Conservation (phyloP, 176 grass and related monocot genomes). For the Juncus effusus region DNA sequence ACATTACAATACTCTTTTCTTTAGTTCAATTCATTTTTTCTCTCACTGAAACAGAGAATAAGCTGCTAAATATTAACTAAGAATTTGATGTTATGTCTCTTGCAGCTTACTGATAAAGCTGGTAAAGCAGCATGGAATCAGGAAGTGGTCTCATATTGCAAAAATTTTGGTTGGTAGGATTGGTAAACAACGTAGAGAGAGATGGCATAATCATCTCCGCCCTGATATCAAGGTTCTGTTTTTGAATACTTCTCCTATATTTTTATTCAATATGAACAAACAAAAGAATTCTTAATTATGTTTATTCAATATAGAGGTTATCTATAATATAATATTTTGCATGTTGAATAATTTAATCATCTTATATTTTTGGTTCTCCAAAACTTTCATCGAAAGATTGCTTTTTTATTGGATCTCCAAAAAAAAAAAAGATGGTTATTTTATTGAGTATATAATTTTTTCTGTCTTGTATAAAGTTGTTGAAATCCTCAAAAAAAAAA, state of each 20-base stretch:
- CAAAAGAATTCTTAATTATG: too few relatives aligned
- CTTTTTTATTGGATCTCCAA: background rate
- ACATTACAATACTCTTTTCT: background rate
- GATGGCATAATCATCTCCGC: constrained; percentile 74
- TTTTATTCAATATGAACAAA: background rate
- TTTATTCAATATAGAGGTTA: too few relatives aligned
- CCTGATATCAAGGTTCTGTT: constrained; percentile 63
- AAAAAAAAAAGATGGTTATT: background rate
- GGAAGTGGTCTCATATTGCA: constrained; percentile 60
- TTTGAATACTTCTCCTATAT: background rate
- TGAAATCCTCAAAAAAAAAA: background rate
- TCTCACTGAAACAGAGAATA: background rate
- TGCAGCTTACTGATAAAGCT: constrained; percentile 40
- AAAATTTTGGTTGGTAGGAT: constrained; percentile 51
- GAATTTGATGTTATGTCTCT: background rate
- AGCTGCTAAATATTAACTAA: too few relatives aligned
- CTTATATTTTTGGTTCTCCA: background rate
- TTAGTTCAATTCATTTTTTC: background rate
- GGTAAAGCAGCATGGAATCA: constrained; percentile 45
- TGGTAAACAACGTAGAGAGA: constrained; percentile 73
- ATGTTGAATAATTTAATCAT: constrained; percentile 9
- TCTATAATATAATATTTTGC: background rate
- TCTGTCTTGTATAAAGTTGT: background rate
- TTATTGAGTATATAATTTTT: background rate
- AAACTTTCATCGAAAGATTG: background rate